Evolutionary conservation across 352 stramenopile genomes (phyloP).

Genomic region (Phytopythium delawarense): DNA sequence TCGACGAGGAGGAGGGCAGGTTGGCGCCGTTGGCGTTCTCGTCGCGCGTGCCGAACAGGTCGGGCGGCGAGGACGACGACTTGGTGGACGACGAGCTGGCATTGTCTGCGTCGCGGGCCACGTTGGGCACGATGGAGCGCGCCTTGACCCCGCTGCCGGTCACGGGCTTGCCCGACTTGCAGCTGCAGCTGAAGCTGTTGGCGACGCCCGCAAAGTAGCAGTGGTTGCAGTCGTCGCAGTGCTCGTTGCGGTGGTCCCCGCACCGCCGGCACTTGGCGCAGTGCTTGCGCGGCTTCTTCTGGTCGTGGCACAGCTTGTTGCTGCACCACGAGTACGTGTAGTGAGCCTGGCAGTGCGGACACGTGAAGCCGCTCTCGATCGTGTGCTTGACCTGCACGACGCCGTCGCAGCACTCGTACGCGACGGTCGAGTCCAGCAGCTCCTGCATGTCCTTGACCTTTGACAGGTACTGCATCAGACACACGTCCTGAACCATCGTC

Average conservation of each 20-base stretch:
- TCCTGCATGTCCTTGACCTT: slow-evolving; percentile 85
- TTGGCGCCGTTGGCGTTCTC: slow-evolving; percentile 31
- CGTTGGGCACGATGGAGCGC: slow-evolving; percentile 43
- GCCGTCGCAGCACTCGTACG: slow-evolving; percentile 61
- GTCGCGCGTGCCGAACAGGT: slow-evolving; percentile 11
- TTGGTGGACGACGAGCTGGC: neutral
- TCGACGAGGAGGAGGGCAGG: neutral
- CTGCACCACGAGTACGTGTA: slow-evolving; percentile 85
- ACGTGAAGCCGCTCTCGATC: slow-evolving; percentile 56
- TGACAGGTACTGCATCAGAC: slow-evolving; percentile 79
- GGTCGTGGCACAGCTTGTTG: slow-evolving; percentile 64
- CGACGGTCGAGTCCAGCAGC: slow-evolving; percentile 61
- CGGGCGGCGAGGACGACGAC: neutral
- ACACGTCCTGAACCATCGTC: slow-evolving; percentile 65
- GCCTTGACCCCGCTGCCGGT: slow-evolving; percentile 33
- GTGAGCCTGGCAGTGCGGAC: slow-evolving; percentile 45
- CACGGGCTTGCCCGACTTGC: slow-evolving; percentile 29
- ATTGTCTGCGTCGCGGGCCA: neutral
- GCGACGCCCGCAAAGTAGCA: slow-evolving; percentile 84
- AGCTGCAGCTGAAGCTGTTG: slow-evolving; percentile 82
- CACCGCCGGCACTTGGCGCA: slow-evolving; percentile 76
- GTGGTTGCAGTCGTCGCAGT: slow-evolving; percentile 79
- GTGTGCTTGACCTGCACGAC: slow-evolving; percentile 65
- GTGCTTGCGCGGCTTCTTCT: slow-evolving; percentile 77
- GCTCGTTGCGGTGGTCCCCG: slow-evolving; percentile 75